A percentile compares a stretch with the other conserved stretches of the same genome.
Conservation (phyloP, 2,329 filamentous ascomycete genomes). For the Xylariaceae sp. region DNA sequence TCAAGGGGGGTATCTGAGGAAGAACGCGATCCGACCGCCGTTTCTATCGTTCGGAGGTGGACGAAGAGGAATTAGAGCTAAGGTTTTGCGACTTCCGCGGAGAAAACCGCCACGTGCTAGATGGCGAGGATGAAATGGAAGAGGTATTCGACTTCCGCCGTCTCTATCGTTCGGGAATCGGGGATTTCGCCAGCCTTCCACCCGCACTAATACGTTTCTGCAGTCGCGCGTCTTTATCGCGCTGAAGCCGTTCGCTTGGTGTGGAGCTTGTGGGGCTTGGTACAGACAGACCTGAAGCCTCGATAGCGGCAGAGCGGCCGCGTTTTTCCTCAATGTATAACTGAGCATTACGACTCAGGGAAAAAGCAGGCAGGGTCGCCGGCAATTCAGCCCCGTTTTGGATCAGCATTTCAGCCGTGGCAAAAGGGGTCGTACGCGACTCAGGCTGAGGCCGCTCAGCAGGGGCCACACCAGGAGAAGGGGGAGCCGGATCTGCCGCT, state of each 20-base stretch:
- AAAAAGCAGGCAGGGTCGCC: constrained; percentile 67
- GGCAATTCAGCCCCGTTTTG: constrained; percentile 94
- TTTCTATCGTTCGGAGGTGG: constrained; percentile 32
- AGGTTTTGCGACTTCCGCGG: constrained; percentile 23
- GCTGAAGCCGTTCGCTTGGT: constrained; percentile 45
- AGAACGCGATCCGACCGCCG: constrained; percentile 30
- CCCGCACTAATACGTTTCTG: constrained; percentile 77
- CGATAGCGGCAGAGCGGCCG: constrained; percentile 41
- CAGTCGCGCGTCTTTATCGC: constrained; percentile 60
- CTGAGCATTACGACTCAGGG: constrained; percentile 72
- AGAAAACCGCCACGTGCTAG: constrained; percentile 18
- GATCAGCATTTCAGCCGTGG: constrained; percentile 81
- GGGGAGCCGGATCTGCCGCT: constrained; percentile 83
- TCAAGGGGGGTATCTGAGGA: constrained; percentile 27
- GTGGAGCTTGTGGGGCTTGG: constrained; percentile 40
- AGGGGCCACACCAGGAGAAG: constrained; percentile 45
- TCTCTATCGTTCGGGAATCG: constrained; percentile 50
- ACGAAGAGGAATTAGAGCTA: constrained; percentile 25
- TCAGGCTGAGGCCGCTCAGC: constrained; percentile 37
- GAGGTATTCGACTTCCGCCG: constrained; percentile 31
- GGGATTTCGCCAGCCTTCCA: constrained; percentile 61
- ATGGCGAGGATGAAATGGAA: constrained; percentile 18
- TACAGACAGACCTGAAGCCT: constrained; percentile 43
- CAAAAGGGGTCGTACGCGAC: constrained; percentile 63
- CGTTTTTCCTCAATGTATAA: constrained; percentile 79